Evolutionary conservation across 2,329 filamentous ascomycete genomes (phyloP).

Genomic region (Microascus cirrosus): DNA sequence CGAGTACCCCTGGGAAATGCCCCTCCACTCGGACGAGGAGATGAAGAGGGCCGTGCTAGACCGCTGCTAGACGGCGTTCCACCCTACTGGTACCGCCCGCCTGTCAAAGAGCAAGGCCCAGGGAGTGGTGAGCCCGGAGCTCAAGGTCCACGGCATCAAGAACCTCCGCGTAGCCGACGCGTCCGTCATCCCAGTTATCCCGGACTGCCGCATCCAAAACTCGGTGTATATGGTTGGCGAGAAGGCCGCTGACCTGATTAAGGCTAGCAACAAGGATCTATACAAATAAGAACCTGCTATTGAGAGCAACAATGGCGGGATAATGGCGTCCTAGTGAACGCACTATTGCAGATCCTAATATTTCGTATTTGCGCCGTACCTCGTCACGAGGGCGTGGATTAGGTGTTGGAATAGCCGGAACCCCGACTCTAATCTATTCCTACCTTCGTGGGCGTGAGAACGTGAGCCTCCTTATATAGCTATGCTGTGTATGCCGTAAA

Average conservation of each 20-base stretch:
- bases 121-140: constrained; percentile 28
- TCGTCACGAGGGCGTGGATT: too few species aligned
- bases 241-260: constrained; percentile 21
- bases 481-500: too few species aligned
- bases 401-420: too few species aligned
- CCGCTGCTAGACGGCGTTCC: constrained; percentile 42
- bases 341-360: too few species aligned
- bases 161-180: constrained; percentile 37
- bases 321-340: too few species aligned
- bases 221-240: constrained; percentile 41
- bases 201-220: constrained; percentile 36
- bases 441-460: too few species aligned
- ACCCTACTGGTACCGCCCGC: constrained; percentile 30
- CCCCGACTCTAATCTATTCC: too few species aligned
- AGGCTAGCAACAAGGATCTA: constrained; percentile 4
- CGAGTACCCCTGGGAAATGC: constrained; percentile 52
- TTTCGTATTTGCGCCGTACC: too few species aligned
- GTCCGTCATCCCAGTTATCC: constrained; percentile 35
- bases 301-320: too few species aligned
- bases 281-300: too few species aligned
- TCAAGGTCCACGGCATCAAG: constrained; percentile 35
- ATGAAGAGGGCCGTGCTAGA: constrained; percentile 48
- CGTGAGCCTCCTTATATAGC: too few species aligned
- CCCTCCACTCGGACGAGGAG: constrained; percentile 37
- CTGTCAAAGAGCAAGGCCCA: constrained; percentile 32